Base-by-base conservation (phyloP, 441 rosid species). In the Macaranga tanarius region DNA sequence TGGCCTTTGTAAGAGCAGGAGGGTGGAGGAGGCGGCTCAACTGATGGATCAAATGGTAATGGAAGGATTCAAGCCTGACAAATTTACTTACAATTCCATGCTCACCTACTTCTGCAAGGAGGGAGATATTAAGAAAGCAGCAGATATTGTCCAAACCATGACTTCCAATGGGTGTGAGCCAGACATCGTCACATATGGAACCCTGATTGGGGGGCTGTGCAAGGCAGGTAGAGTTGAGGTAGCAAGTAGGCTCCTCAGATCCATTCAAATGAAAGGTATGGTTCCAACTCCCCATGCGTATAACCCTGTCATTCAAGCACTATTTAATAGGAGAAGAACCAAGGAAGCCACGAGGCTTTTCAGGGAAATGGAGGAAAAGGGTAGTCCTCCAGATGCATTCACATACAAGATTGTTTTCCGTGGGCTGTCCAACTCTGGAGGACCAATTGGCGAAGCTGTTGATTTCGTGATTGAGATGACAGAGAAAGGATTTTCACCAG, bases 31-130 rank as follows among this genome's bases (percentile, higher is more conserved):
- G 40, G 97, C 97, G 7, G 86, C 92, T 65, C 90, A 88, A 76
- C 86, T 95, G 66, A 95, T 91, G 95, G 97, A 89, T 80, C 99
- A 89, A 81, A 95, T 95, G 99, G 77, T 91, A 77, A 94, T 90
- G 96, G 97, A 91, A 74, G 97, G 96, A 55, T 79, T 88, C 73
- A 86, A 89, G 67, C 96, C 97, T 22, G 96, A 92, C 79, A 95
- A 92, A 68, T 91, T 88, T 83, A 91, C 99, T 0, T 89, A 92
- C 77, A 92, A 87, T 78, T 92, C 97, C 26, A 77, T 95, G 81
- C 93, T 95, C 20, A 77, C 90, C 7, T 81, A 88, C 81, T 95
- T 83, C 81, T 95, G 97, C 81, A 87, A 85, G 80, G 81, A 56
- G 9, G 94, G 97, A 38, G 93, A 91, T 71, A 89, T 95, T 62